Evolutionary conservation across 2,329 filamentous ascomycete genomes (phyloP), one percentile per base, ranked within the genome.

Genomic region (Pseudogymnoascus sp.): DNA sequence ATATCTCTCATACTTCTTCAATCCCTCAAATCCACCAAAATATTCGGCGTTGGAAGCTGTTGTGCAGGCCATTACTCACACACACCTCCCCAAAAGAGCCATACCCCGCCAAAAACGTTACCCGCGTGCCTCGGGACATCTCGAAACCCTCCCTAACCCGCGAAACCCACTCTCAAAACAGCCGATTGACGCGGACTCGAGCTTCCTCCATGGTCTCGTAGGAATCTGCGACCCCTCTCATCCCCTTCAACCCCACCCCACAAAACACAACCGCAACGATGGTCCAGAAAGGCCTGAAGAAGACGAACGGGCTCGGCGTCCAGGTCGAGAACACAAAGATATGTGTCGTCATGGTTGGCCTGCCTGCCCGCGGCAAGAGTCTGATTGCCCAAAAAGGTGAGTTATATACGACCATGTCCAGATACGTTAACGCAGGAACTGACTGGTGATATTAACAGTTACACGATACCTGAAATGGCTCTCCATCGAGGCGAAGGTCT

Each of bases 281-380:
- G 46, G 46, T 53, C 46, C 4, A 53, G 26, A 53, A 53, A 53
- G 46, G 46, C 26, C 46, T 53, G 8, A 53, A 53, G 24, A 53
- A 53, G 46, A 70, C 81, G 80, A 87, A 87, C 75, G 87, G 89
- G 69, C 79, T 85, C 71, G 89, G 88, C 72, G 84, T 93, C 68
- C 89, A 96, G 90, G 90, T 90, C 71, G 93, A 98, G 81, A 92
- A 97, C 77, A 93, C 91, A 65, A 91, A 90, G 76, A 96, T 99
- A 79, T 98, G 93, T 77, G 93, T 99, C 68, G 92, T 99, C 71
- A 98, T 99, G 95, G 95, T 99, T 65, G 95, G 95, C 69, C 82
- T 99, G 74, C 95, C 95, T 62, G 95, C 95, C 66, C 84, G 95
- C 70, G 95, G 95, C 73, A 99, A 99, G 84, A 96, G 91, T 79